Conservation (phyloP, 345 rosid species). For the Salix purpurea region DNA sequence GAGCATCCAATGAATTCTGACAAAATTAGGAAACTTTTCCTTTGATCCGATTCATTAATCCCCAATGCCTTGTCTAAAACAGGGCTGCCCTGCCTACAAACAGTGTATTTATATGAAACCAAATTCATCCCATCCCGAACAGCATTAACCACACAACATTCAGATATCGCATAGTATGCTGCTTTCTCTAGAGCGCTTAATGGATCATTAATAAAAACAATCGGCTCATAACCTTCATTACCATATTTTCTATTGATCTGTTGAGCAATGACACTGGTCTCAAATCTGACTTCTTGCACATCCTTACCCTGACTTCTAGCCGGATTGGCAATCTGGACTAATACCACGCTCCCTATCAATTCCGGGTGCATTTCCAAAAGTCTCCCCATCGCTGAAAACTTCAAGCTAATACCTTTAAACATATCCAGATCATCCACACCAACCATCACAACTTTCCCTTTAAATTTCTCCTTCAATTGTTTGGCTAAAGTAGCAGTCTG, state of each 20-base stretch:
- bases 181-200: constrained; percentile 60
- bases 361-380: constrained; percentile 44
- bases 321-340: constrained; percentile 77
- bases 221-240: constrained; percentile 54
- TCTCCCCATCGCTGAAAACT: constrained; percentile 63
- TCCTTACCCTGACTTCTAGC: constrained; percentile 76
- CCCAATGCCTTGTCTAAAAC: constrained; percentile 52
- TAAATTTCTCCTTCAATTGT: constrained; percentile 50
- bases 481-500: constrained; percentile 41
- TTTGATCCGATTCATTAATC: constrained; percentile 26
- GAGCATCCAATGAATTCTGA: constrained; percentile 92
- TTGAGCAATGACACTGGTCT: constrained; percentile 36
- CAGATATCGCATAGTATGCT: constrained; percentile 62
- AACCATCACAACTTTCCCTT: constrained; percentile 50
- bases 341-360: constrained; percentile 52
- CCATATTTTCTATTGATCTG: constrained; percentile 54
- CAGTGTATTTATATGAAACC: constrained; percentile 75
- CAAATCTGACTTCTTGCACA: constrained; percentile 52
- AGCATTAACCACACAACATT: constrained; percentile 71
- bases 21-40: constrained; percentile 63
- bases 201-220: constrained; percentile 47
- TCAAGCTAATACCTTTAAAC: constrained; percentile 71
- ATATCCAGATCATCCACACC: constrained; percentile 83
- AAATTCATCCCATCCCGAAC: constrained; percentile 91
- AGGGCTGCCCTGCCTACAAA: constrained; percentile 66